A percentile compares a stretch with the other conserved stretches of the same genome.
Conservation (phyloP, 176 grass and related monocot species). For the Carex scoparia region DNA sequence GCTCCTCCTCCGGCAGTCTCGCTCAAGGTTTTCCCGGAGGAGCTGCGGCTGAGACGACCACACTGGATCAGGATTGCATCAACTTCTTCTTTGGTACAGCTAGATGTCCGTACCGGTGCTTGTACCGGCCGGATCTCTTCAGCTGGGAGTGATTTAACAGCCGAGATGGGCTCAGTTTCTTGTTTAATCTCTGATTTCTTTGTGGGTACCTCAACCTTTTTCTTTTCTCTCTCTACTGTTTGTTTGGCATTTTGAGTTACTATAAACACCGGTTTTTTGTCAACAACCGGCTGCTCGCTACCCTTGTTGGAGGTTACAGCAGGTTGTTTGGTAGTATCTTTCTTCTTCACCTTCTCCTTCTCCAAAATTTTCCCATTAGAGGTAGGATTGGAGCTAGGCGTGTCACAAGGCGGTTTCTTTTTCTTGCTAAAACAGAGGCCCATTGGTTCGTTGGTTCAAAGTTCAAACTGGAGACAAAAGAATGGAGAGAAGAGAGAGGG, state of each 20-base stretch:
- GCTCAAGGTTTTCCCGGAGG: constrained; percentile 50
- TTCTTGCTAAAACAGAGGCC: constrained; percentile 95
- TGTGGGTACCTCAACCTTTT: constrained; percentile 4
- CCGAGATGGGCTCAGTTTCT: constrained; percentile 2
- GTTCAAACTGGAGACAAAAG: neutral
- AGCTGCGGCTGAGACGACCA: constrained; percentile 91
- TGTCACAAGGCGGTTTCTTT: constrained; percentile 30
- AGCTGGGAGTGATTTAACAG: neutral
- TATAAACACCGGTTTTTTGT: constrained; percentile 70
- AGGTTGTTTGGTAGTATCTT: neutral
- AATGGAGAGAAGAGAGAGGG: neutral
- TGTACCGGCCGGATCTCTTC: constrained; percentile 31
- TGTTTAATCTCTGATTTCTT: constrained; percentile 26
- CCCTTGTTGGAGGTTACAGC: neutral
- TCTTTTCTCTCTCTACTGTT: constrained; percentile 24
- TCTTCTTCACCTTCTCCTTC: constrained; percentile 24
- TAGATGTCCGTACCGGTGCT: constrained; percentile 48
- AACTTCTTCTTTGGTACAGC: constrained; percentile 86
- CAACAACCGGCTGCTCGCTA: constrained; percentile 4
- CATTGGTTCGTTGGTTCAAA: constrained; percentile 29
- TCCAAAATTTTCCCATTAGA: neutral
- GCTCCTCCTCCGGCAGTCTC: constrained; percentile 34
- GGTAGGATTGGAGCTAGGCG: constrained; percentile 6
- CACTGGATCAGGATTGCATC: constrained; percentile 94
- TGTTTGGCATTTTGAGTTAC: constrained; percentile 44